Percentiles rank a stretch among this genome's conserved stretches.
Evolutionary conservation across 768 basidiomycete species (phyloP).

Genomic region (Mycena capillaripes): DNA sequence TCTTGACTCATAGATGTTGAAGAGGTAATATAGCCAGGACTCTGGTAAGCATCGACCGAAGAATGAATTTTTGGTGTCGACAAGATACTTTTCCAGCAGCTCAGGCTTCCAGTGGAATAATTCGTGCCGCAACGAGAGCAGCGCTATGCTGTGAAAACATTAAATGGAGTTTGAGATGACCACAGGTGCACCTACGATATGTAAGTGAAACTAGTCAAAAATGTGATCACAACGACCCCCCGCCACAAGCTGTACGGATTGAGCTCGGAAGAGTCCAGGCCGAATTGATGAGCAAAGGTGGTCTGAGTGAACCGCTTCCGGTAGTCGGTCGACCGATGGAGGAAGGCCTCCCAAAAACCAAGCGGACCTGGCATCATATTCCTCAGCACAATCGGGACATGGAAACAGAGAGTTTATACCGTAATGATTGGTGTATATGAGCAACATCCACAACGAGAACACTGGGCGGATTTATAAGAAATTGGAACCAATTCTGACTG

Average conservation of each 20-base stretch:
- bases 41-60: conserved; percentile 12
- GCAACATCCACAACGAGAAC: not conserved
- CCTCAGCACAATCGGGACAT: not conserved
- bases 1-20: conserved; percentile 21
- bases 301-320: conserved; percentile 15
- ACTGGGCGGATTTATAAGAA: not conserved
- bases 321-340: conserved; percentile 20
- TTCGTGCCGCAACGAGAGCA: conserved; percentile 16
- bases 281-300: conserved; percentile 11
- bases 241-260: conserved; percentile 29
- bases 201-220: conserved; percentile 14
- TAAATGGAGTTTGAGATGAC: not conserved
- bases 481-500: not conserved
- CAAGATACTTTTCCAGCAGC: conserved; percentile 7
- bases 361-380: conserved; percentile 9
- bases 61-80: not conserved
- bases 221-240: conserved; percentile 19
- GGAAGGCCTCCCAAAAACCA: conserved; percentile 24
- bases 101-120: conserved; percentile 27
- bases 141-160: conserved; percentile 13
- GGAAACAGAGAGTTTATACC: not conserved
- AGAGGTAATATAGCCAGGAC: conserved; percentile 16
- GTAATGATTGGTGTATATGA: conserved; percentile 23
- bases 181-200: not conserved
- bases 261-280: conserved; percentile 19